Base-by-base conservation (phyloP, 768 basidiomycete species). In the Hericium erinaceus region DNA sequence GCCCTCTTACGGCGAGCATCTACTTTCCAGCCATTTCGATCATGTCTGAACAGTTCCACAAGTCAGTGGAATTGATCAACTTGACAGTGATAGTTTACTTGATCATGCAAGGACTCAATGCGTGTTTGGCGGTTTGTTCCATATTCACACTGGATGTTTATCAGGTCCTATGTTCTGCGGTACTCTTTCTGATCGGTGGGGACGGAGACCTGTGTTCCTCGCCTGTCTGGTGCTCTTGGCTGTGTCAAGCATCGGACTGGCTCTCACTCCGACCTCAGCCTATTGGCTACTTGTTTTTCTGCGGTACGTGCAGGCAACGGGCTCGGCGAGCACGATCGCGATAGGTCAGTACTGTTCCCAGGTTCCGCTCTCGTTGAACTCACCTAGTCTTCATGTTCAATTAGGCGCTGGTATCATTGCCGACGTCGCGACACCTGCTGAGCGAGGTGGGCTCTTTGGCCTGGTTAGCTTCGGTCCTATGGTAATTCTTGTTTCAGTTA, bases 1-100 rank as follows among this genome's bases (percentile, higher is more conserved):
- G 84, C 64, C 85, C 87, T 0, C 70, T 90, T 12, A 87, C 87
- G 1, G 77, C 86, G 3, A 89, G 83, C 57, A 85, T 91, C 57
- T 92, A 90, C 66, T 81, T 89, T 52, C 89, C 89, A 5, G 87
- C 84, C 12, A 84, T 94, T 40, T 91, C 90, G 1, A 75, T 79
- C 0, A 70, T 92, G 20, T 75, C 84, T 0, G 60, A 59, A 20
- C 84, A 72, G 3, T 89, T 94, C 65, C 66, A 83, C 63, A 80
- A 81, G 57, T 80, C 84, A 0, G 77, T 76, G 10, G 87, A 89
- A 62, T 73, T 83, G 10, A 90, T 92, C 46, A 92, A 91, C 66
- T 67, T 93, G 46, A 89, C 89, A 9, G 85, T 92, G 10, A 89
- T 87, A 0, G 78, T 87, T 64, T 89, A 89, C 66, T 82, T 91